Evolutionary conservation across 352 stramenopile genomes (phyloP), one percentile per base, ranked within the genome.

Genomic region (Hyaloperonospora brassicae): DNA sequence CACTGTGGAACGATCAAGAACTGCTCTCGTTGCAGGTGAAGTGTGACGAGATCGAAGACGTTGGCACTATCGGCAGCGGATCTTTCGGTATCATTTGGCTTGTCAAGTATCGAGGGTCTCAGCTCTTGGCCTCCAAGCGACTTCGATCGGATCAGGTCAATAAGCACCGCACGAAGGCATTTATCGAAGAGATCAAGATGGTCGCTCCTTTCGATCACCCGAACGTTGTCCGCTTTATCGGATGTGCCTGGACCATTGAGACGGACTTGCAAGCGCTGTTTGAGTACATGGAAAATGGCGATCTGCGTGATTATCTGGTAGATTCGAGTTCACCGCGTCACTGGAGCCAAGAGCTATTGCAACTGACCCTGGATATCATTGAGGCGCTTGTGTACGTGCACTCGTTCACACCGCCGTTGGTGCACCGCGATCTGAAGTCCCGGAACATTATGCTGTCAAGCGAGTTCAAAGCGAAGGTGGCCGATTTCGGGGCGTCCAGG

Each of bases 161-260:
- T 9, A 61, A 60, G 3, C 54, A 73, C n/a, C 58, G 63, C 11
- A 80, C 62, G 0, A 59, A 73, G 7, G 54, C 47, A 11, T 92
- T 93, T 17, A 57, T 87, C 10, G 61, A 58, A 5, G 84, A 93
- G 54, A 85, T 91, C 62, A 87, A 85, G 40, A 64, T 94, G 41
- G 67, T 84, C 2, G 61, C 74, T 0, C 53, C 58, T 24, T 63
- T 92, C 2, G 62, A 84, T 13, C 82, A 91, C 25, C 67, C 78
- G 9, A 73, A 71, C 31, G 79, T 93, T 54, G 62, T 93, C 6
- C 58, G 65, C 38, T 66, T 93, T 7, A 55, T 90, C 1, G 81
- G 82, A 0, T 78, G 70, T 2, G 83, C 79, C 1, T 88, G 78
- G 78, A 83, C 61, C 1, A 62, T 75, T 21, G 62, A 79, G 49